A percentile compares a stretch with the other conserved stretches of the same genome.
phyloP scores from a whole-genome alignment of 192 early-diverging fungal genomes.

The Backusella tarrabulga region DNA sequence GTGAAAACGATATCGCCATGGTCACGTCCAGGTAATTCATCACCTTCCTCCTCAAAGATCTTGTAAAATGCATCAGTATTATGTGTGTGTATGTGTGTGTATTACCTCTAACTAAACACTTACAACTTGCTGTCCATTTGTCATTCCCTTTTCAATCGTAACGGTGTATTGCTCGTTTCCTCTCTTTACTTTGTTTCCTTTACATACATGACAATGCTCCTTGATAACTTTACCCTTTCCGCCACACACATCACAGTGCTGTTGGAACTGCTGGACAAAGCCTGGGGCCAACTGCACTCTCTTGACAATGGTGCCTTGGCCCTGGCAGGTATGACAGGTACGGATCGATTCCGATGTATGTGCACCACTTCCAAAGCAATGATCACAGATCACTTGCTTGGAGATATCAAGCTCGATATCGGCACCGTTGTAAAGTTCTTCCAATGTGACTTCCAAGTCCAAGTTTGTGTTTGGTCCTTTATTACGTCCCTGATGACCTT shows the following conservation, averaged over 20 bases:
- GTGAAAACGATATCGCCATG: slow-evolving; percentile 87
- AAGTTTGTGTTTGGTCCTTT: slow-evolving; percentile 74
- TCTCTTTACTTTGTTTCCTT: slow-evolving; percentile 68
- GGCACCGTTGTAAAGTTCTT: slow-evolving; percentile 86
- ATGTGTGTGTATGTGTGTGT: background rate
- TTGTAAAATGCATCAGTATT: background rate
- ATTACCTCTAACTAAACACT: background rate
- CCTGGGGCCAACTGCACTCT: slow-evolving; percentile 89
- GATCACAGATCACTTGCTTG: slow-evolving; percentile 90
- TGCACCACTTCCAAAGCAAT: slow-evolving; percentile 93
- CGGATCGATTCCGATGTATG: slow-evolving; percentile 78
- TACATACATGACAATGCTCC: background rate
- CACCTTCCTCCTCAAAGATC: slow-evolving; percentile 85
- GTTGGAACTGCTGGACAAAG: slow-evolving; percentile 93
- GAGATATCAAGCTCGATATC: slow-evolving; percentile 89
- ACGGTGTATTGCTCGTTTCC: slow-evolving; percentile 79
- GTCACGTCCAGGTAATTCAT: slow-evolving; percentile 85
- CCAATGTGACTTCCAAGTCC: slow-evolving; percentile 78
- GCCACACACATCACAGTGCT: slow-evolving; percentile 85
- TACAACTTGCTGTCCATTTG: slow-evolving; percentile 65
- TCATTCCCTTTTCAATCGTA: slow-evolving; percentile 81
- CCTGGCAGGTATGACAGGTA: slow-evolving; percentile 76
- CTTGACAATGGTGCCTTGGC: slow-evolving; percentile 76
- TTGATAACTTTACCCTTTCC: slow-evolving; percentile 60
- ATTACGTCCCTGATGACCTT: slow-evolving; percentile 57